Evolutionary conservation across 1,139 yeast species (phyloP).

Genomic region (Zygoascus hellenicus): DNA sequence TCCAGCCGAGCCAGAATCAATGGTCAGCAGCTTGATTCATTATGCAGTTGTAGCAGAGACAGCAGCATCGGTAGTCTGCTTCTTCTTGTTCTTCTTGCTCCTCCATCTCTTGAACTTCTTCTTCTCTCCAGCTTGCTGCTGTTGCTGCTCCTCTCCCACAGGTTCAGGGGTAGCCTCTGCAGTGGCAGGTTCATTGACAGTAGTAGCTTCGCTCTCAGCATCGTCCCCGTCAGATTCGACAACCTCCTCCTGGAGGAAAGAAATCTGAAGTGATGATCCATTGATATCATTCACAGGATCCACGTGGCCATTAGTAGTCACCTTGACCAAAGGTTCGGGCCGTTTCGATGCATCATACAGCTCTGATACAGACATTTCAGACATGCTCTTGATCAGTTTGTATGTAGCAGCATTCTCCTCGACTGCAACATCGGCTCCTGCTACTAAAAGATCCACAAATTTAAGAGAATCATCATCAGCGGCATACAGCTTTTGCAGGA

Average conservation of each 20-base stretch:
- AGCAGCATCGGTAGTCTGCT: conserved; percentile 4
- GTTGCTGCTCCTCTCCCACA: background rate
- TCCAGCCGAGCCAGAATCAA: too few relatives aligned
- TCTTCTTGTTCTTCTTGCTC: conserved; percentile 5
- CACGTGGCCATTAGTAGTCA: conserved; percentile 9
- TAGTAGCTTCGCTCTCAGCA: background rate
- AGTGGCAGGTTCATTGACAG: background rate
- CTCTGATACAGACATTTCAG: conserved; percentile 22
- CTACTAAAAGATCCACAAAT: conserved; percentile 29
- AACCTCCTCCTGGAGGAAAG: conserved; percentile 24
- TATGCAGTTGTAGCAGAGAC: background rate
- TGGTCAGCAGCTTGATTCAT: background rate
- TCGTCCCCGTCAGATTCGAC: conserved; percentile 11
- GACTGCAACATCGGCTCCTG: conserved; percentile 27
- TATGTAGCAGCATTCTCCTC: conserved; percentile 24
- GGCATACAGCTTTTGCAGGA: conserved; percentile 30
- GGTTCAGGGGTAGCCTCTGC: conserved; percentile 4
- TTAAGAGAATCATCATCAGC: conserved; percentile 33
- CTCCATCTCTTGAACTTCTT: background rate
- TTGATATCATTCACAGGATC: conserved; percentile 7
- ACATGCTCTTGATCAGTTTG: conserved; percentile 22
- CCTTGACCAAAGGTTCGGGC: conserved; percentile 13
- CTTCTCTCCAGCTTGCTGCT: background rate
- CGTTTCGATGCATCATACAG: conserved; percentile 15
- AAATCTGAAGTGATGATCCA: conserved; percentile 17